These are phyloP conservation scores for Rhododendron mucronatum DNA, from an alignment of 148 eudicot species.

Conservation along the genomic window DNA sequence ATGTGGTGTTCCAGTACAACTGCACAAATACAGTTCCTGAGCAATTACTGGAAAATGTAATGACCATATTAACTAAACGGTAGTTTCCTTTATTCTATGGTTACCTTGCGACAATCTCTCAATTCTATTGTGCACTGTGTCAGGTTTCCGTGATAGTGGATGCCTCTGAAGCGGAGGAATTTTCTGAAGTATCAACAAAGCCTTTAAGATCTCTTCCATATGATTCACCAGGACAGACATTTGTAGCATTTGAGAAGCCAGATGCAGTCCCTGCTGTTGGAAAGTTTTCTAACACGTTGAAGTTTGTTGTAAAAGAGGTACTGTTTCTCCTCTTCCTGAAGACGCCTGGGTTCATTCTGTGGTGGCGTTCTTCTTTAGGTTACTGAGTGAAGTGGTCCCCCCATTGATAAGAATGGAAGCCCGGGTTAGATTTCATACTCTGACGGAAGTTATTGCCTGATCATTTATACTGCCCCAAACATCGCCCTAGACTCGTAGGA, in stretches of 20 bases:
- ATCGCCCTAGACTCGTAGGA: background rate
- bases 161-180: constrained; percentile 97
- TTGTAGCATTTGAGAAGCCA: constrained; percentile 86
- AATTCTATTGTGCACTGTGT: constrained; percentile 15
- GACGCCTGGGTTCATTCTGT: background rate
- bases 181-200: constrained; percentile 63
- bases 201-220: constrained; percentile 85
- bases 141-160: constrained; percentile 90
- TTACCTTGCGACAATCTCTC: constrained; percentile 7
- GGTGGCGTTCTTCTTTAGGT: background rate
- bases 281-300: constrained; percentile 70
- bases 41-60: constrained; percentile 89
- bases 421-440: background rate
- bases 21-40: constrained; percentile 97
- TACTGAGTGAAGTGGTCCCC: background rate
- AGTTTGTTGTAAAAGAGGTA: constrained; percentile 89
- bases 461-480: background rate
- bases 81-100: background rate
- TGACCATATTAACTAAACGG: background rate
- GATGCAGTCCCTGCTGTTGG: constrained; percentile 82
- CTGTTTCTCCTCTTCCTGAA: constrained; percentile 1
- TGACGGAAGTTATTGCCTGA: background rate
- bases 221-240: constrained; percentile 90
- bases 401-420: background rate
- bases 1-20: constrained; percentile 94